Evolutionary conservation across 495 filamentous ascomycete genomes (phyloP).

Genomic region (Viridothelium virens): DNA sequence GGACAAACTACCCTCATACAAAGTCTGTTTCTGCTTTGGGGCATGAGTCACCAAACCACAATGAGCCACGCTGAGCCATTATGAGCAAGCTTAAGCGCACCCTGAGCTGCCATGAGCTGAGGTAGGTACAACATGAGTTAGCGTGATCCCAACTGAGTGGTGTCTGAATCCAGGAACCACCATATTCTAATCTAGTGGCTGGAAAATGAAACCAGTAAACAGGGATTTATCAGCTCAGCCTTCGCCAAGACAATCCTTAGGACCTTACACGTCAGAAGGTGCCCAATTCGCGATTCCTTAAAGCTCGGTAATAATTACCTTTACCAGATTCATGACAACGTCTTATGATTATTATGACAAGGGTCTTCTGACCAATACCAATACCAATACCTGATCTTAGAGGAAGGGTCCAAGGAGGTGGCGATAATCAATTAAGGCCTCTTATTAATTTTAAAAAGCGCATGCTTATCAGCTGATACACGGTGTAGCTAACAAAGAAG

Average conservation of each 20-base stretch:
- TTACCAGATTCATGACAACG: background rate
- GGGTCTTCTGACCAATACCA: background rate
- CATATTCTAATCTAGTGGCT: background rate
- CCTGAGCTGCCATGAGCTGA: background rate
- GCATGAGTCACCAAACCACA: background rate
- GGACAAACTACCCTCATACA: too few relatives aligned
- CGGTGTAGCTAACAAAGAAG: background rate
- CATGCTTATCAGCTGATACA: background rate
- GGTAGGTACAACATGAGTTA: background rate
- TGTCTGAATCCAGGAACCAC: background rate
- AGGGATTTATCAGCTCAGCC: background rate
- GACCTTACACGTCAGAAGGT: background rate
- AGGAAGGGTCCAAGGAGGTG: background rate
- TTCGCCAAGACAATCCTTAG: background rate
- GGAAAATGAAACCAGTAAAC: background rate
- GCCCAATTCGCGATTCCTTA: background rate
- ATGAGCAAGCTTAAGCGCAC: background rate
- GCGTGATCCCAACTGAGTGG: background rate
- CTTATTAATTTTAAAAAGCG: background rate
- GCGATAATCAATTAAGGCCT: background rate
- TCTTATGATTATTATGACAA: background rate
- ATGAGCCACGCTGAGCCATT: background rate
- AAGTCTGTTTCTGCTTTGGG: too few relatives aligned
- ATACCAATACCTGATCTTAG: background rate
- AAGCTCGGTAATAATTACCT: background rate